Conservation (phyloP, 805 yeast genomes). For the Grigorovia humatica region DNA sequence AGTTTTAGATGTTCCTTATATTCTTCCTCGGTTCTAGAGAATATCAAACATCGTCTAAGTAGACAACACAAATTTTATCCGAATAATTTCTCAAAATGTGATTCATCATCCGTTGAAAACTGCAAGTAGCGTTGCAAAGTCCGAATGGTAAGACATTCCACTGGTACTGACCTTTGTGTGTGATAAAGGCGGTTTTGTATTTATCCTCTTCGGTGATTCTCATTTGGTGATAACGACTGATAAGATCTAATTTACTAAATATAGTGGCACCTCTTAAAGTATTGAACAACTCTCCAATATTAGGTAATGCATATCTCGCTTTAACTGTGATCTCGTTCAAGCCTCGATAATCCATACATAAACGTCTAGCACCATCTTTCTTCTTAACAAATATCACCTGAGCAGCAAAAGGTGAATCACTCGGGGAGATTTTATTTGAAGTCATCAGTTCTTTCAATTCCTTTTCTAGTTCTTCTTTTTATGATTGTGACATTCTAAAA, state of each 20-base stretch:
- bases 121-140: no score
- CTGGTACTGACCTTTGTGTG: conserved; percentile 10
- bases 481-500: background rate
- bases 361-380: conserved; percentile 1
- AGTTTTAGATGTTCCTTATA: no score
- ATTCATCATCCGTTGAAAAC: no score
- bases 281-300: conserved; percentile 1
- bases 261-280: background rate
- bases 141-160: no score
- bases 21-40: no score
- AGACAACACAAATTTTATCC: no score
- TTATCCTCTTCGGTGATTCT: conserved; percentile 6
- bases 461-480: background rate
- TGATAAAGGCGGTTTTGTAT: conserved; percentile 8
- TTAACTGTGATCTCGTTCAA: conserved; percentile 4
- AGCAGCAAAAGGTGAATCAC: conserved; percentile 1
- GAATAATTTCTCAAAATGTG: no score
- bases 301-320: conserved; percentile 2
- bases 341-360: conserved; percentile 5
- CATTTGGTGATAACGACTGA: conserved; percentile 11
- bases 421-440: background rate
- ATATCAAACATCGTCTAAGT: no score
- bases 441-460: background rate
- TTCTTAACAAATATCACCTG: conserved; percentile 2
- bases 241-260: conserved; percentile 6